Percentiles rank a stretch among this genome's conserved stretches.
Evolutionary conservation across 2,329 filamentous ascomycete species (phyloP).

Genomic region (Phialocephala subalpina): DNA sequence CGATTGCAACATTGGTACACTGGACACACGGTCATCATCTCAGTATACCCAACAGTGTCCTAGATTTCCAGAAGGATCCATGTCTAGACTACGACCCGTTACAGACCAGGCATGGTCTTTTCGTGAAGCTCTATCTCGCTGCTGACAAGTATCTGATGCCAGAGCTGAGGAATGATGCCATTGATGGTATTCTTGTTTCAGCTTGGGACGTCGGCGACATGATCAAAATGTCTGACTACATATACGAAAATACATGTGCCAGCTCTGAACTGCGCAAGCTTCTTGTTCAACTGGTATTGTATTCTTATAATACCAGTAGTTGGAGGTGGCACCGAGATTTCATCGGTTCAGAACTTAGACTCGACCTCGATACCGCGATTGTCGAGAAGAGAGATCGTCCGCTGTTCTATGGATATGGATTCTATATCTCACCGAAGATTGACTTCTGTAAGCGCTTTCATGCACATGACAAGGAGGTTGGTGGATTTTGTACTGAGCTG

Average conservation of each 20-base stretch:
- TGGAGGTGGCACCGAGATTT: no score
- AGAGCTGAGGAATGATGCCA: constrained; percentile 23
- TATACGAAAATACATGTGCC: not conserved
- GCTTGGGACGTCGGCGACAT: not conserved
- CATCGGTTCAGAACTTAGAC: no score
- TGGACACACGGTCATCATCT: constrained; percentile 28
- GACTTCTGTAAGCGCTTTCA: not conserved
- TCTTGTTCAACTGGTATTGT: no score
- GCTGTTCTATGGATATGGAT: no score
- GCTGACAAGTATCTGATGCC: constrained; percentile 23
- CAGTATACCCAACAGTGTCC: constrained; percentile 13
- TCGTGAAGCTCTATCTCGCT: constrained; percentile 23
- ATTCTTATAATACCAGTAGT: no score
- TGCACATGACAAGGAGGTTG: not conserved
- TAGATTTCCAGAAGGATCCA: not conserved
- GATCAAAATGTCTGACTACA: not conserved
- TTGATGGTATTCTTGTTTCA: constrained; percentile 24
- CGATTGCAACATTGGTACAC: constrained; percentile 18
- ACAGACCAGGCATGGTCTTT: constrained; percentile 1
- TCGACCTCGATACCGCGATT: no score
- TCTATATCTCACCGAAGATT: no score
- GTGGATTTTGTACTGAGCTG: not conserved
- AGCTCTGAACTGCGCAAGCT: not conserved
- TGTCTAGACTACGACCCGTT: not conserved
- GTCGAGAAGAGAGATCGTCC: no score